These are phyloP conservation scores for Arachnopeziza araneosa DNA, from an alignment of 2,329 filamentous ascomycete genomes.

Conservation along the genomic window DNA sequence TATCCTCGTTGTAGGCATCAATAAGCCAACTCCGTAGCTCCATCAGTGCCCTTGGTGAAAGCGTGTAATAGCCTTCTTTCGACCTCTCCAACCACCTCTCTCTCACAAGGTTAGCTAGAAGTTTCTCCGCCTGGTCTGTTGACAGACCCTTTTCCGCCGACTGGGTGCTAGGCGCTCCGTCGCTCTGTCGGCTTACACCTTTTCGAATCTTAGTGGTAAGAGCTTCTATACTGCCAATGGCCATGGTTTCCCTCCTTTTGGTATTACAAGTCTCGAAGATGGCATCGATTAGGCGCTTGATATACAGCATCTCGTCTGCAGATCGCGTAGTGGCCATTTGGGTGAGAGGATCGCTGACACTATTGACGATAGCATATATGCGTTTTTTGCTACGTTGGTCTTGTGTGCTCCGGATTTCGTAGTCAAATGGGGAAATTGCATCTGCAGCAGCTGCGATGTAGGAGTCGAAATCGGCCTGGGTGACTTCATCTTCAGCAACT, in stretches of 20 bases:
- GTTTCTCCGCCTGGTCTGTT: slow-evolving; percentile 68
- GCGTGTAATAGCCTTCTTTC: slow-evolving; percentile 62
- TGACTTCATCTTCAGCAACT: slow-evolving; percentile 57
- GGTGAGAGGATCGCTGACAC: slow-evolving; percentile 74
- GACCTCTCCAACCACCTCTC: slow-evolving; percentile 85
- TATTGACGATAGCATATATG: slow-evolving; percentile 85
- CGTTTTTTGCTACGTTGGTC: slow-evolving; percentile 63
- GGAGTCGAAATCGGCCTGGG: slow-evolving; percentile 58
- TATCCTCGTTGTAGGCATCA: slow-evolving; percentile 82
- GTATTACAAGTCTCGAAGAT: slow-evolving; percentile 93
- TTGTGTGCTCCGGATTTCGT: slow-evolving; percentile 72
- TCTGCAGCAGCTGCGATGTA: slow-evolving; percentile 67
- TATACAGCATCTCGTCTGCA: slow-evolving; percentile 81
- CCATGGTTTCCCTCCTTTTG: slow-evolving; percentile 73
- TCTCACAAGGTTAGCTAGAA: slow-evolving; percentile 63
- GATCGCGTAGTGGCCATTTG: slow-evolving; percentile 79
- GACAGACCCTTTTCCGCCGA: slow-evolving; percentile 55
- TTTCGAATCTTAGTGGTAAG: slow-evolving; percentile 61
- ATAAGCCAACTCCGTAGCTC: slow-evolving; percentile 80
- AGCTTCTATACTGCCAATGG: slow-evolving; percentile 73
- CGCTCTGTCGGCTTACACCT: slow-evolving; percentile 33
- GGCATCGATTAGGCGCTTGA: slow-evolving; percentile 79
- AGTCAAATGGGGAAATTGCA: slow-evolving; percentile 73
- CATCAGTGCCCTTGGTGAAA: slow-evolving; percentile 74
- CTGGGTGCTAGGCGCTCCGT: slow-evolving; percentile 30